phyloP scores from a whole-genome alignment of 441 rosid genomes.

The Adansonia grandidieri region DNA sequence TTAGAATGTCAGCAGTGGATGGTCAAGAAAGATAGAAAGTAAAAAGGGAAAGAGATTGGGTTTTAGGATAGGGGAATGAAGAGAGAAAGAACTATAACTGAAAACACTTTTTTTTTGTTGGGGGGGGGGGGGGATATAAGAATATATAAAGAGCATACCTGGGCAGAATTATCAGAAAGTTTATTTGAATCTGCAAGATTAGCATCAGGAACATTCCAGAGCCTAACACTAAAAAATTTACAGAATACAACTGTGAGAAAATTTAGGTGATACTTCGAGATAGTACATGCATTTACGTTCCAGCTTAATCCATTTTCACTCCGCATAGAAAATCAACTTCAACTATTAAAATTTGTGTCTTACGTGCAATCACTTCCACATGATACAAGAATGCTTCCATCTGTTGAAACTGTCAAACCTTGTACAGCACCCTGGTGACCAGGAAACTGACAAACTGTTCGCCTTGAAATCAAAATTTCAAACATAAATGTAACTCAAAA shows the following conservation, averaged over 20 bases:
- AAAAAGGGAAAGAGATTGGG: background rate
- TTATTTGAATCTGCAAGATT: slow-evolving; percentile 50
- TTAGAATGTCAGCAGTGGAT: background rate
- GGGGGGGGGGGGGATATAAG: background rate
- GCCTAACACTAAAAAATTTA: slow-evolving; percentile 68
- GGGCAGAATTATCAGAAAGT: slow-evolving; percentile 45
- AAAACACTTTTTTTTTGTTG: background rate
- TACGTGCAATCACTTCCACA: slow-evolving; percentile 96
- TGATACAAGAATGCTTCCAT: slow-evolving; percentile 75
- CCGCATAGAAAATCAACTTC: slow-evolving; percentile 3
- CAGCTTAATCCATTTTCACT: background rate
- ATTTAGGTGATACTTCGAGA: background rate
- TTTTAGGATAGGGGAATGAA: background rate
- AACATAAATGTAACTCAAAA: slow-evolving; percentile 23
- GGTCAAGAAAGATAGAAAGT: slow-evolving; percentile 1
- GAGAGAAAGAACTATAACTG: background rate
- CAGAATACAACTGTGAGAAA: slow-evolving; percentile 1
- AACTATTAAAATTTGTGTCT: slow-evolving; percentile 37
- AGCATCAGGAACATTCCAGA: slow-evolving; percentile 89
- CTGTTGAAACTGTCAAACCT: slow-evolving; percentile 86
- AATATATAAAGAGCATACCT: slow-evolving; percentile 47
- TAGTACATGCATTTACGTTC: background rate
- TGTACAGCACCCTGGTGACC: slow-evolving; percentile 94
- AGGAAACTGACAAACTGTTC: slow-evolving; percentile 84
- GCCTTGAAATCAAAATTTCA: slow-evolving; percentile 52